These are phyloP conservation scores for Evansstolkia leycettana DNA, from an alignment of 495 filamentous ascomycete species.

Conservation along the genomic window DNA sequence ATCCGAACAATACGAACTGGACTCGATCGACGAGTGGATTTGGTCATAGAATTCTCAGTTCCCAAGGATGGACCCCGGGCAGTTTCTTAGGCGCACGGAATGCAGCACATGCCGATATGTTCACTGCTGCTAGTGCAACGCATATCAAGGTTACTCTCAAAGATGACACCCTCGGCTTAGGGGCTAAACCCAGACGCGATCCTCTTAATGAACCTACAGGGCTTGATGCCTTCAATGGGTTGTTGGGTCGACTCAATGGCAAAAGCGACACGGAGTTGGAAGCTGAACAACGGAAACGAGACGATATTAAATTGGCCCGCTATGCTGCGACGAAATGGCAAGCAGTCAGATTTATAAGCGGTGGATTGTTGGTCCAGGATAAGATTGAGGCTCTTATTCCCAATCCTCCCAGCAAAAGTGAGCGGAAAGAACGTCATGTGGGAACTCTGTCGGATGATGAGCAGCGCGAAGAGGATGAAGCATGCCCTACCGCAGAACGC, in stretches of 20 bases:
- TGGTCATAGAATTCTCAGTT: constrained; percentile 73
- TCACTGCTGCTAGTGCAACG: constrained; percentile 62
- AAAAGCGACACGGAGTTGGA: constrained; percentile 57
- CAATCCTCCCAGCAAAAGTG: constrained; percentile 16
- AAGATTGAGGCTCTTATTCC: constrained; percentile 26
- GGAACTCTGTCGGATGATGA: constrained; percentile 5
- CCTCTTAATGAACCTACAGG: constrained; percentile 58
- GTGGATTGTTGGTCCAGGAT: constrained; percentile 66
- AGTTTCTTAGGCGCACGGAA: constrained; percentile 62
- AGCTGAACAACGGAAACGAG: constrained; percentile 48
- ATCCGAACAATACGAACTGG: constrained; percentile 94
- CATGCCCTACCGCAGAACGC: constrained; percentile 16
- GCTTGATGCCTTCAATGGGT: constrained; percentile 66
- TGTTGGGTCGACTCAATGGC: constrained; percentile 83
- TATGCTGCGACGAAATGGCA: constrained; percentile 62
- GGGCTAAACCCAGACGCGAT: constrained; percentile 55
- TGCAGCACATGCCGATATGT: constrained; percentile 57
- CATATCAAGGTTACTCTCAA: constrained; percentile 72
- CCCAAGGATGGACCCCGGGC: constrained; percentile 85
- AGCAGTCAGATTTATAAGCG: constrained; percentile 65
- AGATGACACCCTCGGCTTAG: constrained; percentile 81
- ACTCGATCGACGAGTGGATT: constrained; percentile 66
- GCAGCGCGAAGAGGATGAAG: constrained; percentile 9
- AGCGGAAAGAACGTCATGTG: constrained; percentile 7
- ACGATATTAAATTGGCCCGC: constrained; percentile 49